phyloP scores from a whole-genome alignment of 1,284 basidiomycete species.

The Apiotrichum montevideense region DNA sequence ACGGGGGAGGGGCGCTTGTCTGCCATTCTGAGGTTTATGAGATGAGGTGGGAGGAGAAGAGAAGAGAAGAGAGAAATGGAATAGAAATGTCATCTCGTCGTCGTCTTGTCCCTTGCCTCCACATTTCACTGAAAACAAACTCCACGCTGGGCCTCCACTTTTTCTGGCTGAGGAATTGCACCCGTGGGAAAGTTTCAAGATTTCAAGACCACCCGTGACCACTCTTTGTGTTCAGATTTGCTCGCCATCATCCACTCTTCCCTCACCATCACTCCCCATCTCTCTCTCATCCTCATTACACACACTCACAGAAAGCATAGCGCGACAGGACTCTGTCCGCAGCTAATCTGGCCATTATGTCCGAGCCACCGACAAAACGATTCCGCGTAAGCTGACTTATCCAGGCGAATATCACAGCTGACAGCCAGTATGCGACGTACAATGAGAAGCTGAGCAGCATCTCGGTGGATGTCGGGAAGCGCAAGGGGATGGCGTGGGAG shows the following conservation, averaged over 20 bases:
- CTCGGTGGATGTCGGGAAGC: conserved; percentile 41
- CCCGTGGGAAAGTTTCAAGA: no score
- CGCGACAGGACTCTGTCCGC: no score
- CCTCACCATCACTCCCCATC: not conserved
- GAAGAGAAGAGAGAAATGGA: no score
- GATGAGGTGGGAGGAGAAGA: no score
- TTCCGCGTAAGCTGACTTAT: conserved; percentile 34
- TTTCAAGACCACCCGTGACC: not conserved
- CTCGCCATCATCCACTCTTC: not conserved
- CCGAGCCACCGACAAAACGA: conserved; percentile 39
- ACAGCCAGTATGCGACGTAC: conserved; percentile 40
- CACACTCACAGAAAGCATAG: no score
- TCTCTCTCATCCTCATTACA: not conserved
- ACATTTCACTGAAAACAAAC: no score
- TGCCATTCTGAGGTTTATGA: conserved; percentile 1
- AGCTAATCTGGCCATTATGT: conserved; percentile 19
- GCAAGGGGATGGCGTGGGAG: conserved; percentile 41
- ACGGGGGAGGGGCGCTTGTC: conserved; percentile 48
- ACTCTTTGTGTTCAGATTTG: no score
- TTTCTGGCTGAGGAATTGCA: no score
- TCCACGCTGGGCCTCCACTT: no score
- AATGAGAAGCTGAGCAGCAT: conserved; percentile 41
- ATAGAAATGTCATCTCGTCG: no score
- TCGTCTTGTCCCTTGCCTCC: no score
- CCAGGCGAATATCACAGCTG: not conserved